Conservation (phyloP, 1,284 basidiomycete species). For the Bondarzewia mesenterica region DNA sequence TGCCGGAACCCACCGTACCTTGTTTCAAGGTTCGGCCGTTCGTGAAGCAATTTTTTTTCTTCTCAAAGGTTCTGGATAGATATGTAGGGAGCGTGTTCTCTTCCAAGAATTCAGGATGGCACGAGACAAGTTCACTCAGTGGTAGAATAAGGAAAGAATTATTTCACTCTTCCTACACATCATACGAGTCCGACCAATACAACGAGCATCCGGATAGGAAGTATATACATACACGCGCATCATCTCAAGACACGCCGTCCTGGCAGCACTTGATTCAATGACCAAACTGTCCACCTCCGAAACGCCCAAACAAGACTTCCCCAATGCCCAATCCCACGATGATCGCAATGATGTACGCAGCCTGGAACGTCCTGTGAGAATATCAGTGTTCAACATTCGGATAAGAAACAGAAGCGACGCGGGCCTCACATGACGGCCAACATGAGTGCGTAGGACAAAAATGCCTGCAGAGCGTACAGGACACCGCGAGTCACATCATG, state of each 20-base stretch:
- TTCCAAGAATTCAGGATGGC: no score
- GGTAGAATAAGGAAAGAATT: no score
- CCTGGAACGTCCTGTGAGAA: slow-evolving; percentile 60
- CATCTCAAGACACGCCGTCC: no score
- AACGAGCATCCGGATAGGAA: no score
- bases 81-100: no score
- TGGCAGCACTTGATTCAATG: not conserved
- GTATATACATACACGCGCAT: no score
- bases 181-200: no score
- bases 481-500: slow-evolving; percentile 59
- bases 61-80: no score
- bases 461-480: slow-evolving; percentile 46
- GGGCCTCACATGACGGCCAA: slow-evolving; percentile 63
- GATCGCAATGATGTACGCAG: slow-evolving; percentile 58
- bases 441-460: slow-evolving; percentile 58
- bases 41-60: no score
- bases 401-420: slow-evolving; percentile 1
- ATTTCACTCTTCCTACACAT: not conserved
- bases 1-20: not conserved
- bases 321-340: slow-evolving; percentile 55
- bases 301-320: slow-evolving; percentile 57
- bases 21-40: not conserved
- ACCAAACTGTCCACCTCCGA: slow-evolving; percentile 19
- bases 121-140: no score
- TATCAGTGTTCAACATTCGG: slow-evolving; percentile 4